These are phyloP conservation scores for Coemansia sp. DNA, from an alignment of 371 early-diverging fungal genomes.

Conservation along the genomic window DNA sequence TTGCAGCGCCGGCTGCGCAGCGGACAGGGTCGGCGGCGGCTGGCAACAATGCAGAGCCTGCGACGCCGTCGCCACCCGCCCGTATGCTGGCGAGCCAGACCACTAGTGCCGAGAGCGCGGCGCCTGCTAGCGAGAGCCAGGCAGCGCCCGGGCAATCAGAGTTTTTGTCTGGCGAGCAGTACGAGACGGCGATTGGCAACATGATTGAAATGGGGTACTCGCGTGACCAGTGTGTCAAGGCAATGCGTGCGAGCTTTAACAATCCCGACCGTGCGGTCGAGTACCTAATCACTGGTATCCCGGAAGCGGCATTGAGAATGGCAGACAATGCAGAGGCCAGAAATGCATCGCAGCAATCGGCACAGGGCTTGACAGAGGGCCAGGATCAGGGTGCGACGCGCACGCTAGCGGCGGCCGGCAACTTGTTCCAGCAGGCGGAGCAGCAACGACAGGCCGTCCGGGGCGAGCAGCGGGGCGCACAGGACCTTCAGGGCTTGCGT, in stretches of 20 bases:
- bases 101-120: neutral
- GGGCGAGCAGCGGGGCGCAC: conserved; percentile 1
- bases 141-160: conserved; percentile 20
- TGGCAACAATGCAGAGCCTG: conserved; percentile 27
- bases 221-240: conserved; percentile 78
- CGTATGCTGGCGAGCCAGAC: conserved; percentile 15
- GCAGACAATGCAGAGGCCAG: conserved; percentile 50
- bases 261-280: conserved; percentile 97
- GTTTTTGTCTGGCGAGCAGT: conserved; percentile 67
- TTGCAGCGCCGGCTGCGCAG: conserved; percentile 45
- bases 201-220: conserved; percentile 96
- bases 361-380: conserved; percentile 10
- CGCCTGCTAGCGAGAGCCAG: neutral
- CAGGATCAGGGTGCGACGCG: conserved; percentile 8
- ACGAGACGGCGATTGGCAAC: conserved; percentile 76
- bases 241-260: conserved; percentile 95
- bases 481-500: conserved; percentile 15
- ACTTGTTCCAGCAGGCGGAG: conserved; percentile 38
- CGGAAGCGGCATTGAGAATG: conserved; percentile 51
- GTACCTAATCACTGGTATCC: conserved; percentile 80
- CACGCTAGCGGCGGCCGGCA: conserved; percentile 10
- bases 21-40: conserved; percentile 37
- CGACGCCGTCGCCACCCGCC: conserved; percentile 39
- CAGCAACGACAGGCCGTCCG: conserved; percentile 15
- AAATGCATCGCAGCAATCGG: conserved; percentile 13